Evolutionary conservation across 306 rosid species (phyloP).

Genomic region (Lathyrus aphaca): DNA sequence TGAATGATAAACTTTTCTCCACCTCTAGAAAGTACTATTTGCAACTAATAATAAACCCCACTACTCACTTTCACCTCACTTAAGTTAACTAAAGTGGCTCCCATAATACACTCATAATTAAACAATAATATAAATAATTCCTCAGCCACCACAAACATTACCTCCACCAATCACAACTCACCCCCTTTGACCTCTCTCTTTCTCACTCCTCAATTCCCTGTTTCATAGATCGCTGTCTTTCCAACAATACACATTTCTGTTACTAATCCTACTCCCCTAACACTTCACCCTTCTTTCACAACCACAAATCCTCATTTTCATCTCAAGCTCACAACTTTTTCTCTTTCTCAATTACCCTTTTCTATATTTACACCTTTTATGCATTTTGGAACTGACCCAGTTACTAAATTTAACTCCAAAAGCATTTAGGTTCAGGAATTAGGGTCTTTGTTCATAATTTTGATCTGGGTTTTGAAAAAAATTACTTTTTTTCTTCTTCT

Average conservation of each 20-base stretch:
- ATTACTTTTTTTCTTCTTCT: slow-evolving; percentile 8
- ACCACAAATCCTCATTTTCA: too few species aligned
- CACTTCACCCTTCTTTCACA: slow-evolving; percentile 30
- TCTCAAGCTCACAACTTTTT: too few species aligned
- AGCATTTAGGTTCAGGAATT: not conserved
- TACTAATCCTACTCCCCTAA: too few species aligned
- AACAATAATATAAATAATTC: not conserved
- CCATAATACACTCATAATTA: not conserved
- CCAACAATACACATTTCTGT: slow-evolving; percentile 42
- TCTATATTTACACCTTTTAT: slow-evolving; percentile 2
- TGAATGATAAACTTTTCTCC: too few species aligned
- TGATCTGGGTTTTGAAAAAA: slow-evolving; percentile 40
- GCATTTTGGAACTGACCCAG: slow-evolving; percentile 29
- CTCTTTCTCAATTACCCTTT: slow-evolving; percentile 29
- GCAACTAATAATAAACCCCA: too few species aligned
- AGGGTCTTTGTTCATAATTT: slow-evolving; percentile 13
- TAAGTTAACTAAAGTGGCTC: not conserved
- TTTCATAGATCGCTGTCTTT: slow-evolving; percentile 57
- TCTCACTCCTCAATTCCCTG: slow-evolving; percentile 37
- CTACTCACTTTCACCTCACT: too few species aligned
- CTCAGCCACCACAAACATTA: slow-evolving; percentile 53
- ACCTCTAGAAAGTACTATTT: too few species aligned
- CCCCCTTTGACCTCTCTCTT: slow-evolving; percentile 50
- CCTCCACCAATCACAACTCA: slow-evolving; percentile 79
- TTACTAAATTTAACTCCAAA: slow-evolving; percentile 11